These are phyloP conservation scores for Canariomyces notabilis DNA, from an alignment of 2,329 filamentous ascomycete genomes.

Conservation along the genomic window DNA sequence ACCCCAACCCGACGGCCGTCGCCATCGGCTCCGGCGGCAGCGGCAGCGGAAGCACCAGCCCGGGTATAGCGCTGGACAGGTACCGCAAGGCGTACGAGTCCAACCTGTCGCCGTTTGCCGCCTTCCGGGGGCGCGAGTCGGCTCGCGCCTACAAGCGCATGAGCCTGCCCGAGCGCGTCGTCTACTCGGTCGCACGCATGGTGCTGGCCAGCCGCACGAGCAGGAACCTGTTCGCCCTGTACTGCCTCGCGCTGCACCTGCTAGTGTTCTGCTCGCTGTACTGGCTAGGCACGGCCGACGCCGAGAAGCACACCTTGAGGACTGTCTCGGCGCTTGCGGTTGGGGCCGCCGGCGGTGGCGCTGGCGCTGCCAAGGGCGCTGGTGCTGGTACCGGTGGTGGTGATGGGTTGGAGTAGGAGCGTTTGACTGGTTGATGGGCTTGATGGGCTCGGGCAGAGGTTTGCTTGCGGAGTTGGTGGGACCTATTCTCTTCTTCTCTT, in stretches of 20 bases:
- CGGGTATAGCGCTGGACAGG: conserved; percentile 62
- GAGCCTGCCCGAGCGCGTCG: conserved; percentile 82
- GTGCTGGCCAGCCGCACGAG: conserved; percentile 86
- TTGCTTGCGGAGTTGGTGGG: too few species aligned
- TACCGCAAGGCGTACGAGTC: conserved; percentile 93
- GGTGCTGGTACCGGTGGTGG: conserved; percentile 29
- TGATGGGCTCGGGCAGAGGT: too few species aligned
- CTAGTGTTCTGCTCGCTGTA: conserved; percentile 84
- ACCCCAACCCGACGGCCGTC: conserved; percentile 71
- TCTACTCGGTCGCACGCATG: conserved; percentile 87
- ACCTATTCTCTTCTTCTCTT: too few species aligned
- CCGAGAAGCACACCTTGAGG: conserved; percentile 58
- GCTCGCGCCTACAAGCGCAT: conserved; percentile 87
- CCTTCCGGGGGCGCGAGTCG: conserved; percentile 90
- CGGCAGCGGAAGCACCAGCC: conserved; percentile 48
- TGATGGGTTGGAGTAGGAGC: conserved; percentile 58
- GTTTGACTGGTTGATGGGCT: conserved; percentile 43
- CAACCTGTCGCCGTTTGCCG: conserved; percentile 91
- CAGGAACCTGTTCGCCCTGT: conserved; percentile 88
- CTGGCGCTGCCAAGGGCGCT: conserved; percentile 38
- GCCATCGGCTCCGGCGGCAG: conserved; percentile 50
- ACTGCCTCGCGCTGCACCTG: conserved; percentile 83
- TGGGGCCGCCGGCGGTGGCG: conserved; percentile 40
- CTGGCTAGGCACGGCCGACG: conserved; percentile 67
- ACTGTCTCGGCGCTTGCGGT: conserved; percentile 48